Evolutionary conservation across 768 basidiomycete species (phyloP).

Genomic region (Termitomyces eurrhizus): DNA sequence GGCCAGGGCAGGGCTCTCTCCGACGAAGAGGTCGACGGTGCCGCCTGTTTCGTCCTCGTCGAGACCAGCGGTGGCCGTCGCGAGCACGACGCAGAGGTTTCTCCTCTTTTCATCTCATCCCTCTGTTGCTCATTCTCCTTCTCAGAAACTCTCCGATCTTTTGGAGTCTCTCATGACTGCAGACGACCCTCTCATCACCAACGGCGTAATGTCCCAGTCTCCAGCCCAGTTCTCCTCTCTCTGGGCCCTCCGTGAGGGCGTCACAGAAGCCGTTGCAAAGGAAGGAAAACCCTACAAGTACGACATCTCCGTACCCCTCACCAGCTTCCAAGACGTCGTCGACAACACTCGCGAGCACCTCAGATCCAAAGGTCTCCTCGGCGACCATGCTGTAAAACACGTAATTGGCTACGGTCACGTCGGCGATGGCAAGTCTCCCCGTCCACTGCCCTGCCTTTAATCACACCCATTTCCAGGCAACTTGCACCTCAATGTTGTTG

Average conservation of each 20-base stretch:
- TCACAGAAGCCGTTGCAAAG: constrained; percentile 90
- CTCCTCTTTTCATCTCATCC: no score
- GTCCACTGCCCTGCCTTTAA: neutral
- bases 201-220: constrained; percentile 89
- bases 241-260: constrained; percentile 89
- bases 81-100: constrained; percentile 91
- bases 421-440: constrained; percentile 73
- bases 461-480: constrained; percentile 55
- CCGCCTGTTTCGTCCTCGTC: constrained; percentile 86
- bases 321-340: constrained; percentile 83
- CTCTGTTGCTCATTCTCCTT: neutral
- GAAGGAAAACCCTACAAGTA: constrained; percentile 97
- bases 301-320: constrained; percentile 86
- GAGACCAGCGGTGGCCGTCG: constrained; percentile 93
- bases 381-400: constrained; percentile 71
- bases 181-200: constrained; percentile 74
- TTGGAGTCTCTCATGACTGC: constrained; percentile 75
- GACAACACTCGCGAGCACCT: constrained; percentile 75
- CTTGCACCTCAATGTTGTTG: constrained; percentile 88
- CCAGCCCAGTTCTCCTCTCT: constrained; percentile 85
- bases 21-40: constrained; percentile 69
- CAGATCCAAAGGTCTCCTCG: constrained; percentile 61
- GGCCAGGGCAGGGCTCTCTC: constrained; percentile 76
- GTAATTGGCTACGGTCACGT: constrained; percentile 96
- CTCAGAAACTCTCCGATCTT: constrained; percentile 82